These are phyloP conservation scores for Alternaria viburni DNA, from an alignment of 2,329 filamentous ascomycete species.

Conservation along the genomic window DNA sequence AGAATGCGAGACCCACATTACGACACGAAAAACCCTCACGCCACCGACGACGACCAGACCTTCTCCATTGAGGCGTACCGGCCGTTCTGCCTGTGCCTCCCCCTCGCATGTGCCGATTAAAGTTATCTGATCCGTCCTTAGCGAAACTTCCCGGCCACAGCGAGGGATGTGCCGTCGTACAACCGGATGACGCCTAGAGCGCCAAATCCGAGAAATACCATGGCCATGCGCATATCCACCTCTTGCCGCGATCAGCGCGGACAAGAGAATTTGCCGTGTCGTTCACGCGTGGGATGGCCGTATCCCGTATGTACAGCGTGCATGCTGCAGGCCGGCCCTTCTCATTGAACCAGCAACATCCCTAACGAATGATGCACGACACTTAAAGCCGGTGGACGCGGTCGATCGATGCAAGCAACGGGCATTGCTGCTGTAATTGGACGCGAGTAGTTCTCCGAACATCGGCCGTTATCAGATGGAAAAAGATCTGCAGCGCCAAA, in stretches of 20 bases:
- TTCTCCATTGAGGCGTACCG: neutral
- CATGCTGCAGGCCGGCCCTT: slow-evolving; percentile 13
- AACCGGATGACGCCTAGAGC: neutral
- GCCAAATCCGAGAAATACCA: neutral
- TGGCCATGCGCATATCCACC: neutral
- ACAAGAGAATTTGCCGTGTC: neutral
- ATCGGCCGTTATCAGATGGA: slow-evolving; percentile 43
- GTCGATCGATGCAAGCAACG: slow-evolving; percentile 7
- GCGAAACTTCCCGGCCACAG: slow-evolving; percentile 16
- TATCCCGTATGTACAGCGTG: slow-evolving; percentile 9
- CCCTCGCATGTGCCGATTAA: slow-evolving; percentile 17
- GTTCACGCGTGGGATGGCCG: slow-evolving; percentile 1
- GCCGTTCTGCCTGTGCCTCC: slow-evolving; percentile 8
- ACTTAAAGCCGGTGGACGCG: neutral
- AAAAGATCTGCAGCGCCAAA: slow-evolving; percentile 19
- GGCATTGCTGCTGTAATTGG: slow-evolving; percentile 1
- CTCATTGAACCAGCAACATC: slow-evolving; percentile 1
- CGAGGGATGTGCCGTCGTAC: neutral
- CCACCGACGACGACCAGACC: slow-evolving; percentile 8
- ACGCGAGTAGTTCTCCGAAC: slow-evolving; percentile 20
- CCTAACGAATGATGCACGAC: slow-evolving; percentile 12
- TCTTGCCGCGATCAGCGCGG: slow-evolving; percentile 14
- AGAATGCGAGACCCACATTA: neutral
- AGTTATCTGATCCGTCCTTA: slow-evolving; percentile 35
- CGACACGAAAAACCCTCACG: neutral